Percentiles rank a stretch among this genome's conserved stretches.
phyloP scores from a whole-genome alignment of 306 rosid species.

The Malus asiatica region DNA sequence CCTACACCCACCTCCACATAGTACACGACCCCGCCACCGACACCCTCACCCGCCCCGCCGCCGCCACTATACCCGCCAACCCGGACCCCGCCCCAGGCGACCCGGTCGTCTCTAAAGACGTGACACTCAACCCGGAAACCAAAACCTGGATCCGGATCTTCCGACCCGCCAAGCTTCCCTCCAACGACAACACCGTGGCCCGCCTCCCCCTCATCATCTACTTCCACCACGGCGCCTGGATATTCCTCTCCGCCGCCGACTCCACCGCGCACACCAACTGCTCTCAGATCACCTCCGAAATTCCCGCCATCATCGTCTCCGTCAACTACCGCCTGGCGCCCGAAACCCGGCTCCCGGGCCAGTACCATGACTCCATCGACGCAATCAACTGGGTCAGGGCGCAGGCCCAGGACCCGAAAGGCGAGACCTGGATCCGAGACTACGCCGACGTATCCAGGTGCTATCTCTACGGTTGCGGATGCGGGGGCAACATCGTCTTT shows the following conservation, averaged over 20 bases:
- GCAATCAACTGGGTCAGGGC: slow-evolving; percentile 39
- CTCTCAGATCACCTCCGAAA: slow-evolving; percentile 5
- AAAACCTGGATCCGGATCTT: slow-evolving; percentile 37
- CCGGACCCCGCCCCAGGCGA: slow-evolving; percentile 20
- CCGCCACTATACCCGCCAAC: slow-evolving; percentile 7
- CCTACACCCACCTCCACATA: slow-evolving; percentile 31
- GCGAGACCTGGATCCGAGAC: slow-evolving; percentile 54
- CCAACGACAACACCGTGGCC: slow-evolving; percentile 46
- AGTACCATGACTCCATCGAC: slow-evolving; percentile 32
- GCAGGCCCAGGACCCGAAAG: slow-evolving; percentile 20
- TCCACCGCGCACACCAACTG: slow-evolving; percentile 4
- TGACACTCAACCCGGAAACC: slow-evolving; percentile 22
- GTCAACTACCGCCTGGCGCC: slow-evolving; percentile 39
- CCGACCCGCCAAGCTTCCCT: slow-evolving; percentile 50
- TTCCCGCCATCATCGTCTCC: slow-evolving; percentile 45
- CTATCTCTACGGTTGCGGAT: slow-evolving; percentile 42
- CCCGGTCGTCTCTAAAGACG: slow-evolving; percentile 33
- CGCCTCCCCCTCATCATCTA: slow-evolving; percentile 44
- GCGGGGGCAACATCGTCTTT: slow-evolving; percentile 57
- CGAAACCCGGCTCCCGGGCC: slow-evolving; percentile 40
- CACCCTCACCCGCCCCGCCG: slow-evolving; percentile 26
- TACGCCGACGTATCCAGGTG: slow-evolving; percentile 59
- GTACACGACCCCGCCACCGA: slow-evolving; percentile 38
- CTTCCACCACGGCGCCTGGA: slow-evolving; percentile 51
- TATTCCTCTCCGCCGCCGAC: slow-evolving; percentile 13